Evolutionary conservation across 164 flowering plant species (phyloP), one percentile per base, ranked within the genome.

Genomic region (Magnolia sinica): DNA sequence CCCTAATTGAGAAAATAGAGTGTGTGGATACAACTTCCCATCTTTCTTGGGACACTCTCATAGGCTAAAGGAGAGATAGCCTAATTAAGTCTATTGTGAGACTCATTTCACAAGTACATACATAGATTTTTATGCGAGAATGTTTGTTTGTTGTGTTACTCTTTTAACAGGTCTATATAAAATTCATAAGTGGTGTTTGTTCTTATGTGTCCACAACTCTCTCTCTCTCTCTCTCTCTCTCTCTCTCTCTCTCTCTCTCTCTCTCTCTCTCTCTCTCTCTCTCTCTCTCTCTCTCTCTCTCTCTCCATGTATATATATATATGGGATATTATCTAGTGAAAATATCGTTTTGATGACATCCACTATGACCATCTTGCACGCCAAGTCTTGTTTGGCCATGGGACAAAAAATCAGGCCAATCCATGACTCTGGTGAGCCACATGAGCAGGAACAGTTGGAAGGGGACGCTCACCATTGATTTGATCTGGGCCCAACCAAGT

Each of bases 221-320:
- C 73, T 74, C 65, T 51, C 55, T 55, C 37, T 66, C 75, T 61
- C 50, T 69, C 64, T 81, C 68, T 68, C 27, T 69, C 66, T 75
- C 59, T 63, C 67, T 64, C 67, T 64, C 67, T 64, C 67, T 16
- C 67, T 64, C 67, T 64, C 67, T 16, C 67, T 64, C 67, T 64
- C 67, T n/a, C 67, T 64, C 67, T 64, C 67, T 64, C 67, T 64
- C 67, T 64, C 67, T 64, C 67, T 18, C 67, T 64, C 67, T 64
- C 67, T 18, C 67, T 64, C 67, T 64, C 67, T n/a, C 67, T 64
- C 68, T 64, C 68, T 64, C 68, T 64, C 68, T 59, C 64, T 59
- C 64, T 59, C 64, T 59, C 64, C 18, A 19, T 61, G 6, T 61
- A 4, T 16, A 16, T 14, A 6, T 63, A 19, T 9, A n/a, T 37